These are phyloP conservation scores for Senna siamea DNA, from an alignment of 306 rosid species.

Conservation along the genomic window DNA sequence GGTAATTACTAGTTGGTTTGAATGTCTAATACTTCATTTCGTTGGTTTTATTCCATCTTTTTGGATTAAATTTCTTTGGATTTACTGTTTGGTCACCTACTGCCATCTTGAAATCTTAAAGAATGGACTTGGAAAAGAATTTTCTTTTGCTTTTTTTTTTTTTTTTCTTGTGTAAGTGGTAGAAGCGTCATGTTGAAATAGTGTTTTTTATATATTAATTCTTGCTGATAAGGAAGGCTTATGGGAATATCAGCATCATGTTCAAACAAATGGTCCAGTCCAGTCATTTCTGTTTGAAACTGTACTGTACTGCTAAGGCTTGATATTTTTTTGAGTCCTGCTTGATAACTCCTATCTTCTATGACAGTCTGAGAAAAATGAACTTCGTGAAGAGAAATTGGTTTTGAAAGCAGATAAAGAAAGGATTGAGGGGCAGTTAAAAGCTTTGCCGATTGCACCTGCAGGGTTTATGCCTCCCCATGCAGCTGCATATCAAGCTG, in stretches of 20 bases:
- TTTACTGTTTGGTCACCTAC: background rate
- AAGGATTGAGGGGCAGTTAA: conserved; percentile 74
- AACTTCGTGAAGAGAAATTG: conserved; percentile 83
- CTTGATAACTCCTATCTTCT: background rate
- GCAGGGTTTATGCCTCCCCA: conserved; percentile 73
- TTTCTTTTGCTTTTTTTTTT: background rate
- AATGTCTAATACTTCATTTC: background rate
- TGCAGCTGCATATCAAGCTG: conserved; percentile 72
- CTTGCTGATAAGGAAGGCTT: background rate
- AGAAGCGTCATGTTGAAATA: background rate
- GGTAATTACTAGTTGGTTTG: background rate
- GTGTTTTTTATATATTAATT: background rate
- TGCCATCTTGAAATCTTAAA: conserved; percentile 12
- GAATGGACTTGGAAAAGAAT: conserved; percentile 6
- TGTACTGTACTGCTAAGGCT: background rate
- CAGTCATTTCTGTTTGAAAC: background rate
- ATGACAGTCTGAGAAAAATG: conserved; percentile 83
- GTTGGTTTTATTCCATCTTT: background rate
- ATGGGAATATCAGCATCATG: background rate
- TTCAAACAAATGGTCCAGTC: background rate
- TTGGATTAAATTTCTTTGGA: background rate
- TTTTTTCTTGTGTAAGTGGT: background rate
- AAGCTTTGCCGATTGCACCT: conserved; percentile 57
- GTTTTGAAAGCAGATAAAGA: conserved; percentile 77
- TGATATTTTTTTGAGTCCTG: background rate